Base-by-base conservation (phyloP, 2,329 filamentous ascomycete species). In the Domatiomyces catenatus region DNA sequence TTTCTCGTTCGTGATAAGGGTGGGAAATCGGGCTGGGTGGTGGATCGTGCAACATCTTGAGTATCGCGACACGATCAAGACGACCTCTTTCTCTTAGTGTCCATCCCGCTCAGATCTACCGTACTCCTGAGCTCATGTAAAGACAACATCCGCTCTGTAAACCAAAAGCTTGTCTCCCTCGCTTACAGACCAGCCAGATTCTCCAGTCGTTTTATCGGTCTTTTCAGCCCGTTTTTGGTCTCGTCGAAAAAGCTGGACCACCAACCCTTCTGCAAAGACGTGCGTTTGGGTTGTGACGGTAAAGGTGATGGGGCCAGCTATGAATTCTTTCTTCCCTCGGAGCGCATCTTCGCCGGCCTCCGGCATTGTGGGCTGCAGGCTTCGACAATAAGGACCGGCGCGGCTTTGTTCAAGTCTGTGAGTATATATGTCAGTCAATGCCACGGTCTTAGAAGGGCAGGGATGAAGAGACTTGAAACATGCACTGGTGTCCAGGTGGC, bases 271-370 rank as follows among this genome's bases (percentile, higher is more conserved):
- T 10, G 46, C 46, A 8, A 8, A 28, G 12, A 47, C 46, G 12
- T 28, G 22, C 26, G 19, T 47, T 17, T 47, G 46, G 8, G 46
- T 47, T 8, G 46, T 47, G 19, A 47, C 46, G 8, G 46, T 47
- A 47, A 47, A 24, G 12, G 46, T 47, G 17, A n/a, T 5, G 8
- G 19, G 26, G 32, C 26, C 46, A 7, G 10, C 15, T 24, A 47
- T 47, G 19, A 28, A 32, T 47, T 47, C 46, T 22, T 22, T 47
- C 6, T 17, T 47, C 7, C 26, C 46, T 22, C 15, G 19, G 46
- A 47, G 19, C 32, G 46, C 46, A 32, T 24, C 8, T 15, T 24
- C 46, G 24, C 46, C 46, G 10, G 10, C 15, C 10, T 47, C 19
- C 17, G 46, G 46, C 46, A 47, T 47, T 18, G 46, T 39, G 10